Evolutionary conservation across 2,329 filamentous ascomycete genomes (phyloP).

Genomic region (Xylariaceae sp.): DNA sequence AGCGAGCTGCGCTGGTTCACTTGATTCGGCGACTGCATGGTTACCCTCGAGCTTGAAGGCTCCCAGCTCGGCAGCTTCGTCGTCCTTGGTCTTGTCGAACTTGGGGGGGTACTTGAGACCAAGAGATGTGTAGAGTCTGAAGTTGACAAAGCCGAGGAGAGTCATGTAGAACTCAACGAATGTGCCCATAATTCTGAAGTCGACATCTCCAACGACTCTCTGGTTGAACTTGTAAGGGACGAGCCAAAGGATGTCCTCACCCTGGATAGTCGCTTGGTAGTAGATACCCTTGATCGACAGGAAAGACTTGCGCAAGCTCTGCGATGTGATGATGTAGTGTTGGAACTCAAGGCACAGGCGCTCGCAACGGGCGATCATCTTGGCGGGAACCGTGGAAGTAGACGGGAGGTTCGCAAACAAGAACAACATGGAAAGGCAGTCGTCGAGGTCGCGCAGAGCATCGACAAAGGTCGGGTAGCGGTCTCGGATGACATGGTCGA

Average conservation of each 20-base stretch:
- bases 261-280: conserved; percentile 95
- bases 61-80: conserved; percentile 80
- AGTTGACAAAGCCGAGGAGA: conserved; percentile 92
- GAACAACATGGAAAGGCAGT: conserved; percentile 94
- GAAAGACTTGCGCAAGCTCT: conserved; percentile 92
- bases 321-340: conserved; percentile 90
- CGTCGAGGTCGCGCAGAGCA: conserved; percentile 88
- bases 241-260: conserved; percentile 94
- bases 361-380: conserved; percentile 94
- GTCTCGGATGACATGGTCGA: conserved; percentile 97
- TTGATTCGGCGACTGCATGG: conserved; percentile 49
- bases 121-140: conserved; percentile 82
- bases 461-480: conserved; percentile 96
- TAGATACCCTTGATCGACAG: conserved; percentile 99
- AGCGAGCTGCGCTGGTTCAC: conserved; percentile 47
- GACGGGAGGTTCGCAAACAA: conserved; percentile 95
- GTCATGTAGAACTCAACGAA: conserved; percentile 99
- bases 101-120: conserved; percentile 94
- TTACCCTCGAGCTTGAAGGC: conserved; percentile 87
- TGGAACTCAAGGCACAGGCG: conserved; percentile 91
- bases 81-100: conserved; percentile 82
- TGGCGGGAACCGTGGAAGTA: conserved; percentile 80
- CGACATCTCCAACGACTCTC: conserved; percentile 84
- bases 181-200: conserved; percentile 98
- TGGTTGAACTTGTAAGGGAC: conserved; percentile 99